Evolutionary conservation across 1,284 basidiomycete genomes (phyloP).

Genomic region (Ustilago shanxiensis): DNA sequence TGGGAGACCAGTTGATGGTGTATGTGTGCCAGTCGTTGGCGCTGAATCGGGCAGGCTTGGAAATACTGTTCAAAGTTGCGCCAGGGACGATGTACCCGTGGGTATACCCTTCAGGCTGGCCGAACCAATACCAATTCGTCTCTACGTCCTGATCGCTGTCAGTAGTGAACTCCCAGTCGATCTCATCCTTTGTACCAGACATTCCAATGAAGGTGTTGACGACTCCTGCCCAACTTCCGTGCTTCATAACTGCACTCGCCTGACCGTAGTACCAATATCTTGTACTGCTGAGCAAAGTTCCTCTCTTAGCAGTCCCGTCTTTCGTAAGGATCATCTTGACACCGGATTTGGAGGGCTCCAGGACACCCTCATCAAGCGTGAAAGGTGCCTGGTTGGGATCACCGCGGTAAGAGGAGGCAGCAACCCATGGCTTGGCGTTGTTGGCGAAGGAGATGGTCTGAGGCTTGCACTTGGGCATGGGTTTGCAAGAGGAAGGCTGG

Average conservation of each 20-base stretch:
- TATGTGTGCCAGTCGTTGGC: constrained; percentile 49
- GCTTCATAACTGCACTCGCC: constrained; percentile 48
- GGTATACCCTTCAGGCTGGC: constrained; percentile 41
- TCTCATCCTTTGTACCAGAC: constrained; percentile 44
- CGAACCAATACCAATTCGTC: constrained; percentile 52
- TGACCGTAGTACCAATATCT: constrained; percentile 55
- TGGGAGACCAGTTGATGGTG: constrained; percentile 55
- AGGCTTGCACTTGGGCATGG: constrained; percentile 54
- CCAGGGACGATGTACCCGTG: constrained; percentile 35
- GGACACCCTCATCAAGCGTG: constrained; percentile 49
- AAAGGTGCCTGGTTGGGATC: constrained; percentile 48
- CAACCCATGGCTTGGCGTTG: constrained; percentile 42
- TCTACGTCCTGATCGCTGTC: constrained; percentile 26
- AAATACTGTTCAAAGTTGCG: constrained; percentile 14
- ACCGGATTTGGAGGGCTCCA: constrained; percentile 31
- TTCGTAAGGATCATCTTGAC: constrained; percentile 46
- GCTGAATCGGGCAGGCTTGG: constrained; percentile 13
- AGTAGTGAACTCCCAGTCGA: constrained; percentile 56
- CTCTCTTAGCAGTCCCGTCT: constrained; percentile 25
- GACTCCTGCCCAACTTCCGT: constrained; percentile 47
- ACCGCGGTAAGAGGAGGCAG: constrained; percentile 43
- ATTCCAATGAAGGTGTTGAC: constrained; percentile 59
- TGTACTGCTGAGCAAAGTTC: constrained; percentile 44
- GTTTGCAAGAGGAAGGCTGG: constrained; percentile 43
- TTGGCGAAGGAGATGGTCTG: constrained; percentile 48